Conservation (phyloP, 345 rosid species). For the Populus nigra region DNA sequence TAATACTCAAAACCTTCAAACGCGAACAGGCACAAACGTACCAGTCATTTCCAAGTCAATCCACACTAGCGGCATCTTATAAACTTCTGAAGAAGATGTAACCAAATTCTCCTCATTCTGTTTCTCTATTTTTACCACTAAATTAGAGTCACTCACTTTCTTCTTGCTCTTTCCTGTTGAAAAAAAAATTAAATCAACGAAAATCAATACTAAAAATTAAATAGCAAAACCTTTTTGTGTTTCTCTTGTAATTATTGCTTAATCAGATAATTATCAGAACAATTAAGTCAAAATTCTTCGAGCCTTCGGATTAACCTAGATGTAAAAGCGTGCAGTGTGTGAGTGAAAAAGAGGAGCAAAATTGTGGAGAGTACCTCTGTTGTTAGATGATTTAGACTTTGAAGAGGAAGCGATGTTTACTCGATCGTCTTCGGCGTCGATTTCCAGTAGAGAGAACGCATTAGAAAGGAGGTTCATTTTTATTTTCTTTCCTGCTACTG, state of each 20-base stretch:
- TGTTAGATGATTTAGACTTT: not conserved
- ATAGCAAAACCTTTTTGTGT: not conserved
- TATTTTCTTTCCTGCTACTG: not conserved
- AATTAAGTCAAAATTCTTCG: not conserved
- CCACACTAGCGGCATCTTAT: conserved; percentile 85
- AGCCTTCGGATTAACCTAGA: not conserved
- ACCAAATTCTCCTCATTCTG: conserved; percentile 3
- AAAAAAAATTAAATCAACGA: not conserved
- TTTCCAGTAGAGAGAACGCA: conserved; percentile 40
- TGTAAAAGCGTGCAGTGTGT: too few relatives aligned
- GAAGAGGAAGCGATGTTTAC: conserved; percentile 18
- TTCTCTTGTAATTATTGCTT: not conserved
- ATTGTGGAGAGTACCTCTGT: not conserved
- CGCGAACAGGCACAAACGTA: conserved; percentile 12
- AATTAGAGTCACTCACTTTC: conserved; percentile 14
- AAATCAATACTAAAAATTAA: not conserved
- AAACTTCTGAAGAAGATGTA: conserved; percentile 18
- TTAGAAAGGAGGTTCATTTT: conserved; percentile 45
- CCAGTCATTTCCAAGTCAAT: conserved; percentile 98
- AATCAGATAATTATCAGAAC: not conserved
- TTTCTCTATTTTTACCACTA: not conserved
- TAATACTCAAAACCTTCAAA: not conserved
- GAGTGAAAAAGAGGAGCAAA: not conserved
- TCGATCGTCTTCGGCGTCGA: conserved; percentile 45
- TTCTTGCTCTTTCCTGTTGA: conserved; percentile 29